Evolutionary conservation across 2,329 filamentous ascomycete genomes (phyloP).

Genomic region (Magnaporthiopsis poae): DNA sequence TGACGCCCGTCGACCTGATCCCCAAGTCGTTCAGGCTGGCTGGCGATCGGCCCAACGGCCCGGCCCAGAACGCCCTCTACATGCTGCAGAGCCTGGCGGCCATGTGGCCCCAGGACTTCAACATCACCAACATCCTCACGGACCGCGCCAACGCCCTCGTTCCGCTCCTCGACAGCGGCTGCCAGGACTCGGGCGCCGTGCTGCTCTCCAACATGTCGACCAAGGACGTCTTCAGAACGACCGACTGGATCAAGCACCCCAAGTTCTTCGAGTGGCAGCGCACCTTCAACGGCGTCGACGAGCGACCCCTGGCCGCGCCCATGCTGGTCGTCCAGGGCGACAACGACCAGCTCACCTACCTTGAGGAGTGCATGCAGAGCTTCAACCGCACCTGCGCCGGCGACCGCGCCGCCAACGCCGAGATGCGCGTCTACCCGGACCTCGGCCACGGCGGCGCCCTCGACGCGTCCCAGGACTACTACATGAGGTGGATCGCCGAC

Average conservation of each 20-base stretch:
- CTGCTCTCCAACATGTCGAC: slow-evolving; percentile 10
- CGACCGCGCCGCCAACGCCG: no score
- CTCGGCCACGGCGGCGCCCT: neutral
- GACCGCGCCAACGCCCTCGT: slow-evolving; percentile 7
- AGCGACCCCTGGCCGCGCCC: slow-evolving; percentile 14
- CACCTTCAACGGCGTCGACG: slow-evolving; percentile 14
- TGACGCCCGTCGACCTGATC: slow-evolving; percentile 11
- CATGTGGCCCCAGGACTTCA: slow-evolving; percentile 11
- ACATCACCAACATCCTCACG: slow-evolving; percentile 13
- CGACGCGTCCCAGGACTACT: slow-evolving; percentile 8
- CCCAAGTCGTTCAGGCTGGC: slow-evolving; percentile 9
- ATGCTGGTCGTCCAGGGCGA: slow-evolving; percentile 17
- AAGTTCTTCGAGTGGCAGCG: neutral
- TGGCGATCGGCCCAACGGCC: slow-evolving; percentile 9
- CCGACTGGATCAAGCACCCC: slow-evolving; percentile 10
- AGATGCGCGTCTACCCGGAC: neutral
- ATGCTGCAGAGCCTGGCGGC: slow-evolving; percentile 13
- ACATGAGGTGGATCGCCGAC: neutral
- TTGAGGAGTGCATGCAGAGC: neutral
- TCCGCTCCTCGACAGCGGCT: slow-evolving; percentile 10
- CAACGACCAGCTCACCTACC: slow-evolving; percentile 11
- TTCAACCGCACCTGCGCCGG: slow-evolving; percentile 2
- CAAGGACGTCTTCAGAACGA: slow-evolving; percentile 12
- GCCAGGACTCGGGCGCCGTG: slow-evolving; percentile 10
- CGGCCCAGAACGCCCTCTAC: slow-evolving; percentile 11